Conservation (phyloP, 2,329 filamentous ascomycete species). For the Colletotrichum sublineola region DNA sequence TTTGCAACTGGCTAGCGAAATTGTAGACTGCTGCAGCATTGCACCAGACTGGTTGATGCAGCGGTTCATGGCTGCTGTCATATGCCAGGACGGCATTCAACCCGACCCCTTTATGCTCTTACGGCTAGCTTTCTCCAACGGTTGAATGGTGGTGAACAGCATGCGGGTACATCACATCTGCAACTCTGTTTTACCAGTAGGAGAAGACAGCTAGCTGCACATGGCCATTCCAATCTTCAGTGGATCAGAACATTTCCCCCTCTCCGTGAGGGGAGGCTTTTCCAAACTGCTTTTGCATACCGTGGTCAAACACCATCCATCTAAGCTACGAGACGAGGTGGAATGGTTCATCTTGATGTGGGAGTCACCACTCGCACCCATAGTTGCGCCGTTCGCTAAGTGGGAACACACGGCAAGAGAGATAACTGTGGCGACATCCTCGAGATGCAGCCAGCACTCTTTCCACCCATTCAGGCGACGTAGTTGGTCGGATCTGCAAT, state of each 20-base stretch:
- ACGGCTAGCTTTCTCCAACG: neutral
- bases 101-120: neutral
- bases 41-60: neutral
- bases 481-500: neutral
- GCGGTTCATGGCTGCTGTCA: neutral
- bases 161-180: slow-evolving; percentile 32
- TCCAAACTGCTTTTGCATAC: neutral
- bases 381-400: neutral
- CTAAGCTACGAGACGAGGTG: neutral
- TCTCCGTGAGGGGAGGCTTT: neutral
- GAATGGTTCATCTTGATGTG: neutral
- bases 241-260: slow-evolving; percentile 5
- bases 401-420: neutral
- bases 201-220: slow-evolving; percentile 48
- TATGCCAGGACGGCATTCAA: neutral
- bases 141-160: slow-evolving; percentile 1
- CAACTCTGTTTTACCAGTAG: slow-evolving; percentile 50
- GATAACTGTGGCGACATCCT: neutral
- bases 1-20: neutral
- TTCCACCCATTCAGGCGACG: neutral
- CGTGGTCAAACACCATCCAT: neutral
- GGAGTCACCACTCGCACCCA: neutral
- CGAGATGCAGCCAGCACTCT: neutral
- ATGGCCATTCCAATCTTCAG: slow-evolving; percentile 49
- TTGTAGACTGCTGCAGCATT: neutral